Base-by-base conservation (phyloP, 129 eudicot genomes). In the Helianthus tuberosus region DNA sequence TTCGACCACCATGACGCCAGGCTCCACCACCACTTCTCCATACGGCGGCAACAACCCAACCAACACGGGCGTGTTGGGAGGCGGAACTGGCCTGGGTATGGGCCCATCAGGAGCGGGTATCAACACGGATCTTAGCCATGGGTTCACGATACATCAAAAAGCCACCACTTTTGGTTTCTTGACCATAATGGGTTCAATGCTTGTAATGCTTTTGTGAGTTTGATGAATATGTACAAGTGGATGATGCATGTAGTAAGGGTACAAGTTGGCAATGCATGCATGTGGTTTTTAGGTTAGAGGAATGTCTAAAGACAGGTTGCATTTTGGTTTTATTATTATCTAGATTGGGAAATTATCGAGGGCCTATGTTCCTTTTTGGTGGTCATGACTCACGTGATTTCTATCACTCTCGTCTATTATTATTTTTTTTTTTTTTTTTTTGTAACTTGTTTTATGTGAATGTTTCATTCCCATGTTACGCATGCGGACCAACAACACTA, bases 1-100 rank as follows among this genome's bases (percentile, higher is more conserved):
- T 47, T 71, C 82, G 7, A 78, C 82, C 13, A 72, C 78, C 14
- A 73, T 79, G 74, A 79, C 82, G 12, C 14, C 82, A 16, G 82
- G 82, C 6, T 51, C 77, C 78, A 52, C 71, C 41, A 78, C 68
- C 68, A 72, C 67, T 27, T 69, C 81, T 54, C 82, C 77, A 3
- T 79, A 71, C 16, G 82, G 82, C 16, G 82, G 82, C 51, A 78
- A 70, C 76, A 77, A 70, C 77, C 82, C 82, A 39, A 63, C 72
- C 65, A 78, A 79, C 77, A 79, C 78, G 0, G 82, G 82, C 1
- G 73, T 72, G 41, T 53, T 79, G 54, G 82, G 78, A 43, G 82
- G 82, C 11, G 82, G 82, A 5, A 32, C 29, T 57, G 77, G 72
- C 6, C 0, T 73, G 16, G 82, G 82, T 17, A 50, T 78, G 82